A percentile compares a stretch with the other conserved stretches of the same genome.
Conservation (phyloP, 2,329 filamentous ascomycete species). For the Escovopsis sp. region DNA sequence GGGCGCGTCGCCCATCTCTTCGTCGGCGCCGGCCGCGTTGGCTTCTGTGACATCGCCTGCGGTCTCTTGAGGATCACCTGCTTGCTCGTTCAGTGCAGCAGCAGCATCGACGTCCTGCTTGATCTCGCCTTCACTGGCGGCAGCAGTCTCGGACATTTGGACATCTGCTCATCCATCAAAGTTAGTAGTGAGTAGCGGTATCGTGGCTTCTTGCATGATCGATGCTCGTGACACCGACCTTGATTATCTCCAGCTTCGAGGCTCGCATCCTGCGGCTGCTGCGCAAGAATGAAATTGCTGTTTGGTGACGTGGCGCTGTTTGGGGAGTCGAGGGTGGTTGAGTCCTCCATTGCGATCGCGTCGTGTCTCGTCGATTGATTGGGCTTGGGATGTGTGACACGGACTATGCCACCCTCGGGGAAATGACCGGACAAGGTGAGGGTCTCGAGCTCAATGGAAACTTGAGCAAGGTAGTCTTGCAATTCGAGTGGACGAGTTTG, state of each 20-base stretch:
- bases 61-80: constrained; percentile 54
- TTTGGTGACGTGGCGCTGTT: constrained; percentile 39
- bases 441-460: too few species aligned
- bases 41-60: constrained; percentile 43
- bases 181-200: background rate
- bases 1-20: constrained; percentile 61
- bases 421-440: too few species aligned
- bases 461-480: too few species aligned
- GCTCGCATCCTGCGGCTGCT: constrained; percentile 35
- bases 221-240: constrained; percentile 22
- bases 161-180: constrained; percentile 31
- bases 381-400: too few species aligned
- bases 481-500: too few species aligned
- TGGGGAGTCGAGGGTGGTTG: constrained; percentile 41
- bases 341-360: constrained; percentile 37
- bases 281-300: constrained; percentile 40
- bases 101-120: constrained; percentile 48
- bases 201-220: background rate
- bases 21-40: constrained; percentile 50
- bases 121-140: constrained; percentile 31
- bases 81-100: constrained; percentile 35
- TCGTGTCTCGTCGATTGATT: background rate
- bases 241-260: constrained; percentile 24
- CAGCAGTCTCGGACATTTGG: constrained; percentile 41
- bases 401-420: too few species aligned